Percentiles rank a stretch among this genome's conserved stretches.
Conservation (phyloP, 148 eudicot species). For the Oxyria digyna region DNA sequence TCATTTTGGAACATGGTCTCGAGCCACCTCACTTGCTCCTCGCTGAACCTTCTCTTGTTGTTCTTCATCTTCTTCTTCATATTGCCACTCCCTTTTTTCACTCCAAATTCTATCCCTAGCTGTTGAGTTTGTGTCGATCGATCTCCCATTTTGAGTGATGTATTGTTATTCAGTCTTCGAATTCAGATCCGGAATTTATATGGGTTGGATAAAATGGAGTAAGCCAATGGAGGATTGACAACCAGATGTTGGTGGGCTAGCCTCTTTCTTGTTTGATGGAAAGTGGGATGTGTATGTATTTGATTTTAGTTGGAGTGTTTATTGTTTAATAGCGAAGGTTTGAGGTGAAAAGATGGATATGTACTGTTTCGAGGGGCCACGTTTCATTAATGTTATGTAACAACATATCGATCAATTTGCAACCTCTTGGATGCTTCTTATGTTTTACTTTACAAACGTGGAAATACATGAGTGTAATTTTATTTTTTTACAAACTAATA, state of each 20-base stretch:
- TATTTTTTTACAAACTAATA: too few species aligned
- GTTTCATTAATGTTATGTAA: neutral
- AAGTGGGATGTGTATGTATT: too few species aligned
- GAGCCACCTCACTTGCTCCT: slow-evolving; percentile 47
- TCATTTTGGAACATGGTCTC: slow-evolving; percentile 45
- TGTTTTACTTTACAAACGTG: neutral
- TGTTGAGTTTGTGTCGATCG: neutral
- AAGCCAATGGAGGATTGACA: neutral
- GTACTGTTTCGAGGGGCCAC: neutral
- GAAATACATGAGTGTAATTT: too few species aligned
- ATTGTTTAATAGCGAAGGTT: too few species aligned
- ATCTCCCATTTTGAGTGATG: neutral
- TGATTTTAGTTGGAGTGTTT: too few species aligned
- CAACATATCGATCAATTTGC: neutral
- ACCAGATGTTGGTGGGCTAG: neutral
- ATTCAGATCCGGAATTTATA: neutral
- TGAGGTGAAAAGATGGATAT: too few species aligned
- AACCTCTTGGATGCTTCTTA: neutral
- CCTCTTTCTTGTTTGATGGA: neutral
- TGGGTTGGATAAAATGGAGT: neutral
- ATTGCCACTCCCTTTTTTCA: slow-evolving; percentile 5
- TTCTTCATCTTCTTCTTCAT: slow-evolving; percentile 24
- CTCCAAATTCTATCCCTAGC: slow-evolving; percentile 10
- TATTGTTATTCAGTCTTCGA: neutral
- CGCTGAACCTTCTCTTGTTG: slow-evolving; percentile 43